Percentiles rank a stretch among this genome's conserved stretches.
These are phyloP conservation scores for Exophiala lecanii-corni DNA, from an alignment of 2,329 filamentous ascomycete species.

Conservation along the genomic window DNA sequence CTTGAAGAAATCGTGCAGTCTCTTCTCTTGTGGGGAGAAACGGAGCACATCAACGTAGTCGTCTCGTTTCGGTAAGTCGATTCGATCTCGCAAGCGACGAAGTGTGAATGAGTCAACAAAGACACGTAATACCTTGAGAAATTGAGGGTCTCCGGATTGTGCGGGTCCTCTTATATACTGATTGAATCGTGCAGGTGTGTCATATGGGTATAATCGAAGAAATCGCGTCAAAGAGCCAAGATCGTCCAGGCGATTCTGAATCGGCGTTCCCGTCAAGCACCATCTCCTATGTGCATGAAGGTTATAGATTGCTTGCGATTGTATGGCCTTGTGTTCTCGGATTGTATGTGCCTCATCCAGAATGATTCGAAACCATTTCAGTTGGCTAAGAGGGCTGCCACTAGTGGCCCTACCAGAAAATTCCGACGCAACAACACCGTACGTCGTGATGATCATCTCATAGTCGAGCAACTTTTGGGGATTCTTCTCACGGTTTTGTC, in stretches of 20 bases:
- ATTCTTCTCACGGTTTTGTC: constrained; percentile 67
- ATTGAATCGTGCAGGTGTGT: constrained; percentile 69
- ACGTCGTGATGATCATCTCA: constrained; percentile 88
- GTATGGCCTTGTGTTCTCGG: constrained; percentile 73
- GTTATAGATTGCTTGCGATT: constrained; percentile 78
- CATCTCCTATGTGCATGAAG: constrained; percentile 78
- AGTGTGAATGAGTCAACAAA: constrained; percentile 93
- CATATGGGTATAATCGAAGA: constrained; percentile 76
- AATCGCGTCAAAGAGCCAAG: constrained; percentile 83
- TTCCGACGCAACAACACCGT: constrained; percentile 81
- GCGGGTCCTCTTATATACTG: constrained; percentile 79
- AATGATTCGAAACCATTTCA: constrained; percentile 91
- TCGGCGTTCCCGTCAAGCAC: constrained; percentile 95
- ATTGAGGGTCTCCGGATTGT: constrained; percentile 77
- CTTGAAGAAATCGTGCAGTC: constrained; percentile 79
- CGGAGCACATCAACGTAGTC: constrained; percentile 70
- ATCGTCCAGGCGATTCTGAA: constrained; percentile 91
- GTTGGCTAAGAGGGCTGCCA: constrained; percentile 62
- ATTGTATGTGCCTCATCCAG: constrained; percentile 95
- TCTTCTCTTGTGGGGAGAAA: constrained; percentile 69
- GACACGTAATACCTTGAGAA: constrained; percentile 77
- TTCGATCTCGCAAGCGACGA: constrained; percentile 84
- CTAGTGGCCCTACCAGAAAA: constrained; percentile 53
- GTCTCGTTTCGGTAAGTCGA: constrained; percentile 69
- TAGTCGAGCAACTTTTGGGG: constrained; percentile 63